Base-by-base conservation (phyloP, 306 rosid genomes). In the Spatholobus suberectus region DNA sequence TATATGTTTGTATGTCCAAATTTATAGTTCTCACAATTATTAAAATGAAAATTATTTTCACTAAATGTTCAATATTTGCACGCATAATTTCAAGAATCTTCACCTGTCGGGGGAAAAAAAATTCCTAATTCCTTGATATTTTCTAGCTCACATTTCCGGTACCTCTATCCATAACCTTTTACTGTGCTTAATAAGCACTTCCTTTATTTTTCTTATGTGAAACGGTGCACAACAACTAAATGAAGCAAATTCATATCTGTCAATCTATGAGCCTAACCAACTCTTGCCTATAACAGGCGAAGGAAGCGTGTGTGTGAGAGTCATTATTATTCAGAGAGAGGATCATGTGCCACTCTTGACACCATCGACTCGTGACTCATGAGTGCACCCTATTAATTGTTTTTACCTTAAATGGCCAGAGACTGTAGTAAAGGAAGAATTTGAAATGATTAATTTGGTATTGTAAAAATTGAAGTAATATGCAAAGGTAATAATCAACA, bases 381-480 rank as follows among this genome's bases (percentile, higher is more conserved):
- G 66, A 61, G 66, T 54, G 70, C 37, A 72, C 9, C 66, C 37
- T 52, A 77, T 73, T 40, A 55, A 77, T 65, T 54, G 61, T 24
- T 46, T 52, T 70, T 41, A 35, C 76, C 86, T 66, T 55, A 77
- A 76, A 44, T 81, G 68, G 76, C 54, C 69, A 65, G 29, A 57
- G 57, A 57, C 49, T 57, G 10, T 24, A 21, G 43, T 46, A 51
- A 72, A 73, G 34, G 18, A 18, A 40, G 61, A 43, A n/a, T 62
- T 63, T 21, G 8, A 54, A 80, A 65, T 57, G 43, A 69, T n/a
- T n/a, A n/a, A n/a, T 81, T 76, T 70, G 75, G 66, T 77, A 18
- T 35, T 24, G 24, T 58, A 76, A 70, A 73, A 66, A 3, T 57
- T 40, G 27, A 63, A n/a, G 27, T 2, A 41, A 54, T 46, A 49